Conservation (phyloP, 2,329 filamentous ascomycete genomes). For the Scortechinia acanthostroma region DNA sequence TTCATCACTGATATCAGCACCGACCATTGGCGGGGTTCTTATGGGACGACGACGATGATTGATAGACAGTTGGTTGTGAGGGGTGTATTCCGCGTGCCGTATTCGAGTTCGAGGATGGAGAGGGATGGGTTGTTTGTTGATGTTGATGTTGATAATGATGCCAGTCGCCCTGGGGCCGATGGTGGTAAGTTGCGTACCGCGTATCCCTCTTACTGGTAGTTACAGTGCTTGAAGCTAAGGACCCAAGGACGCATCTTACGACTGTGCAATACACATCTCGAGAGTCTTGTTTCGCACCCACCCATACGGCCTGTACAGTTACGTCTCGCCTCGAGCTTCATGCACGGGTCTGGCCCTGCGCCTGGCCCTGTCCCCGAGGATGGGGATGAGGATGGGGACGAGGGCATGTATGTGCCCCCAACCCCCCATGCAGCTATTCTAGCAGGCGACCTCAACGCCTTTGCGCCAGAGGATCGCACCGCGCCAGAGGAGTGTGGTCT, state of each 20-base stretch:
- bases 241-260: too few species aligned
- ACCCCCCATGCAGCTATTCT: neutral
- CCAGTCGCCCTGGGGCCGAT: too few species aligned
- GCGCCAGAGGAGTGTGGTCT: neutral
- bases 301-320: conserved; percentile 1
- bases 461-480: neutral
- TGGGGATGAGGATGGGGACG: too few species aligned
- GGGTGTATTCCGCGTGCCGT: too few species aligned
- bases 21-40: neutral
- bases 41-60: neutral
- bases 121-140: too few species aligned
- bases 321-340: too few species aligned
- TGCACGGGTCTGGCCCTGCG: neutral
- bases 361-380: neutral
- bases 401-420: too few species aligned
- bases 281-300: neutral
- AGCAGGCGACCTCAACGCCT: conserved; percentile 2
- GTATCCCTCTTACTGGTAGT: too few species aligned
- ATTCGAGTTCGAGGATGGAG: too few species aligned
- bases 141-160: too few species aligned
- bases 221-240: neutral
- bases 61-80: neutral
- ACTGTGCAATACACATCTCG: conserved; percentile 3
- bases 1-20: neutral
- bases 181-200: too few species aligned